Evolutionary conservation across 1,284 basidiomycete species (phyloP).

Genomic region (Tremellales sp.): DNA sequence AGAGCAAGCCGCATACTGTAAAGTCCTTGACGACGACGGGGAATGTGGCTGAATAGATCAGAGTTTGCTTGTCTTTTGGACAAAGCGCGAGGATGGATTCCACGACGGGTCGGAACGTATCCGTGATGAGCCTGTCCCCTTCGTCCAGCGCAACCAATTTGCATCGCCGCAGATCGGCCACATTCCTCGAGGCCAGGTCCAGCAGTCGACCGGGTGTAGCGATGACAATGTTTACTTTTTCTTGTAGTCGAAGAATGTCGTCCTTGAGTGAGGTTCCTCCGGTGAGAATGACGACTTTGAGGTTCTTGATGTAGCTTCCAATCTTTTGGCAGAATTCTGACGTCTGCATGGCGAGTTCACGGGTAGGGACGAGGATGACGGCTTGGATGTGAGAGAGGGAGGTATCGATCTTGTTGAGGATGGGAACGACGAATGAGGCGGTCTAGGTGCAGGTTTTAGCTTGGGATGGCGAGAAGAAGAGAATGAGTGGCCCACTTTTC

Average conservation of each 20-base stretch:
- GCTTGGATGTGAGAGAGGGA: slow-evolving; percentile 88
- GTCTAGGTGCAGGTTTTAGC: slow-evolving; percentile 58
- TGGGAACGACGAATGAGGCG: slow-evolving; percentile 96
- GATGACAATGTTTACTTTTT: slow-evolving; percentile 91
- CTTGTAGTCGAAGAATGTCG: slow-evolving; percentile 88
- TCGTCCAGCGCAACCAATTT: slow-evolving; percentile 99
- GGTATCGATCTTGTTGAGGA: slow-evolving; percentile 88
- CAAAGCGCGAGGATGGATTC: slow-evolving; percentile 88
- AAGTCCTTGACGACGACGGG: slow-evolving; percentile 99
- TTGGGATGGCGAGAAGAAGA: background rate
- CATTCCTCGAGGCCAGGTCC: slow-evolving; percentile 87
- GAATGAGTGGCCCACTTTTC: slow-evolving; percentile 46
- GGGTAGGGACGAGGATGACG: slow-evolving; percentile 87
- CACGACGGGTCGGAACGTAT: slow-evolving; percentile 98
- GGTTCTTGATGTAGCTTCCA: slow-evolving; percentile 82
- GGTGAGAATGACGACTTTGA: slow-evolving; percentile 99
- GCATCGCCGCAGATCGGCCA: slow-evolving; percentile 92
- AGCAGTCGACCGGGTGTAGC: slow-evolving; percentile 96
- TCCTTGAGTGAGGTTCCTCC: slow-evolving; percentile 97
- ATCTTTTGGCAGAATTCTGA: slow-evolving; percentile 96
- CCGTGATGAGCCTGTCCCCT: slow-evolving; percentile 94
- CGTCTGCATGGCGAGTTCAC: slow-evolving; percentile 92
- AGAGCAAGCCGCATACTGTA: slow-evolving; percentile 59
- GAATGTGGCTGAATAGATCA: slow-evolving; percentile 99
- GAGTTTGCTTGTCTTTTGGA: slow-evolving; percentile 86